phyloP scores from a whole-genome alignment of 768 basidiomycete genomes.

The Calocybe indica region DNA sequence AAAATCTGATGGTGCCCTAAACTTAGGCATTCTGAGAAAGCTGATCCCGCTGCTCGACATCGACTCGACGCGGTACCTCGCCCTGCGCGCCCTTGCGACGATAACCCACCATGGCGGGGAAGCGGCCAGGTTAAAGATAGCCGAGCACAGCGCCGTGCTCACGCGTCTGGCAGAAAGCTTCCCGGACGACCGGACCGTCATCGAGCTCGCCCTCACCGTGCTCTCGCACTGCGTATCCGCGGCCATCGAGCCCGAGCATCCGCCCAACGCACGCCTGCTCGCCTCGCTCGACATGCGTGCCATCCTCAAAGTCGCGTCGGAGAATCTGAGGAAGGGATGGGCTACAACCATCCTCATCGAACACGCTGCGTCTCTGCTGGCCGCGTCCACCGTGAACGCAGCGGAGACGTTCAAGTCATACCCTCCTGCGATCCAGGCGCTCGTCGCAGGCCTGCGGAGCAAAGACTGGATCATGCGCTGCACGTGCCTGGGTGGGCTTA shows the following conservation, averaged over 20 bases:
- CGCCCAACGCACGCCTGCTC: constrained; percentile 30
- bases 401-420: constrained; percentile 37
- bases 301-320: constrained; percentile 37
- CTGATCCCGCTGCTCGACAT: constrained; percentile 48
- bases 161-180: constrained; percentile 40
- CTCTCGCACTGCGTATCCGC: constrained; percentile 49
- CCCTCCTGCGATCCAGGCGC: constrained; percentile 37
- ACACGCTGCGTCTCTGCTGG: constrained; percentile 48
- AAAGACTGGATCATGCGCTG: constrained; percentile 48
- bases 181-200: constrained; percentile 43
- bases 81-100: constrained; percentile 48
- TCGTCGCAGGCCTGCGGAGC: constrained; percentile 54
- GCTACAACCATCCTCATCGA: constrained; percentile 36
- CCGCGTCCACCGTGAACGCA: constrained; percentile 39
- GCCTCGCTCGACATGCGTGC: constrained; percentile 35
- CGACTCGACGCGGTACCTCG: constrained; percentile 42
- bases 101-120: constrained; percentile 59
- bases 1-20: background rate
- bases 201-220: constrained; percentile 45
- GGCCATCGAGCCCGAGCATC: constrained; percentile 34
- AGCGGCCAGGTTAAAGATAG: constrained; percentile 44
- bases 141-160: constrained; percentile 35
- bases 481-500: constrained; percentile 46
- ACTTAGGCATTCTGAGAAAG: constrained; percentile 46
- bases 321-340: constrained; percentile 36